Evolutionary conservation across 305 asterid species (phyloP), one percentile per base, ranked within the genome.

Genomic region (Salvia sclarea): DNA sequence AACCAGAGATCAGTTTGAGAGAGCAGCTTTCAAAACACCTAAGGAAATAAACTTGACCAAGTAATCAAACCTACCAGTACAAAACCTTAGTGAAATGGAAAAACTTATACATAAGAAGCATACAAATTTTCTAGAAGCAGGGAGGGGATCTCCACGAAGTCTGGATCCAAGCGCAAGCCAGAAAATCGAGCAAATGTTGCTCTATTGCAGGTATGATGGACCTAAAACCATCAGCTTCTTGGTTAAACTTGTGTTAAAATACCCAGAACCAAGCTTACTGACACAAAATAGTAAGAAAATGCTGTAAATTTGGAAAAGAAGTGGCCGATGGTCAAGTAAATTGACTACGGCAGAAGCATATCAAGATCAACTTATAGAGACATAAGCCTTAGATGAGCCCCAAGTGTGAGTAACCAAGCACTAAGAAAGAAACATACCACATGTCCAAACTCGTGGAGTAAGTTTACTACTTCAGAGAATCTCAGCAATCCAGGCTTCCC

Each of bases 371-470:
- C 24, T 63, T 41, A 14, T 30, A 41, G 49, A 49, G 52, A 53
- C 53, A 13, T 73, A 67, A 50, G 67, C 55, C 16, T 64, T 68
- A 72, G 18, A 69, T 4, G 57, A 31, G 35, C 37, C 41, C 55
- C 31, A 28, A 61, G 20, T n/a, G 20, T 30, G 31, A 43, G 22
- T 30, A 54, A 66, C 20, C 9, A 48, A 17, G 52, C 16, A 16
- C 35, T 35, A 14, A 28, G 35, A 52, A 52, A 35, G 61, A 55
- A 74, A 78, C 89, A 58, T 87, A 94, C 99, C 97, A 94, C 98
- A 55, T 94, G 99, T 61, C 95, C 95, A 78, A 94, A 94, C 81
- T 94, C 98, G 21, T 94, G 99, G 82, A 94, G 78, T 43, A 94
- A 78, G 78, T 86, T 88, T 71, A 94, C 90, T 72, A 91, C 95